Base-by-base conservation (phyloP, 2,329 filamentous ascomycete genomes). In the Sporothrix luriei region DNA sequence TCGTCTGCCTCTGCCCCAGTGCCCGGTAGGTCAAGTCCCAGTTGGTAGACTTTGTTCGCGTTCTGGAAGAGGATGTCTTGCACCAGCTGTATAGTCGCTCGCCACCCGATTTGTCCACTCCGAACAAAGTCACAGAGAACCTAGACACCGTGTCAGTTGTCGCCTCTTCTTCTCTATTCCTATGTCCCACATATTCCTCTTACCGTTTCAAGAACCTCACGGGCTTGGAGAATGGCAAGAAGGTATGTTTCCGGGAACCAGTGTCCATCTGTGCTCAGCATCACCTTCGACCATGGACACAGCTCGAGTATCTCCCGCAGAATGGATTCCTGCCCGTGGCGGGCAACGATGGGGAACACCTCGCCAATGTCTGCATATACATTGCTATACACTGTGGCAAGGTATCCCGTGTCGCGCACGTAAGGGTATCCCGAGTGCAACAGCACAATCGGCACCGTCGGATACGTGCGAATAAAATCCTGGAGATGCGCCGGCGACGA, bases 371-470 rank as follows among this genome's bases (percentile, higher is more conserved):
- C 93, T 14, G 92, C 86, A 76, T 93, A 95, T 1, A 91, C 91
- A 75, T 96, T 94, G 29, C 86, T 82, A 76, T 93, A 95, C 26
- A 91, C 88, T 0, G 86, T 87, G 0, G 92, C 91, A 24, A 96
- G 83, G 76, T 94, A 96, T 0, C 90, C 91, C 0, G 90, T 87
- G 78, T 95, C 91, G 49, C 89, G 85, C 0, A 89, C 92, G 75
- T 91, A 95, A 0, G 93, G 93, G 76, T 96, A 96, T 2, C 91
- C 87, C 0, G 92, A 89, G 76, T 96, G 92, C 2, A 96, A 84
- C 10, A 96, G 80, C 2, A 96, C 90, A 68, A 96, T 89, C 0
- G 91, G 89, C 0, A 94, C 87, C 0, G 82, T 82, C 0, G 90
- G 85, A 73, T 91, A 93, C 24, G 84, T 80, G 51, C 88, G 85